Conservation (phyloP, 169 alveolate genomes). For the Eimeria maxima region DNA sequence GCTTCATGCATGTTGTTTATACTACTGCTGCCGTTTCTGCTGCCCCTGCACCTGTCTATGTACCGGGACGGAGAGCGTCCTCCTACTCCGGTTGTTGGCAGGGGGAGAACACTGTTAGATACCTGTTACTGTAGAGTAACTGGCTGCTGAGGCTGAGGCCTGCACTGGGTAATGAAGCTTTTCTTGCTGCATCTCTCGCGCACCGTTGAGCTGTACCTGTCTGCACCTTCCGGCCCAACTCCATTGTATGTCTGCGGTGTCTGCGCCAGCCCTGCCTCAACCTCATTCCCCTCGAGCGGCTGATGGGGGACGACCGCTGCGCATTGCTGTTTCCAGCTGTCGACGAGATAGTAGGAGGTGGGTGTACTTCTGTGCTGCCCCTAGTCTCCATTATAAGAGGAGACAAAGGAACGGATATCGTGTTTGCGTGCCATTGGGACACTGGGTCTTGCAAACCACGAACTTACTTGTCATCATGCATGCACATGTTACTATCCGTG, state of each 20-base stretch:
- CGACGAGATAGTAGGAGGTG: slow-evolving; percentile 60
- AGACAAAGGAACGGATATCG: neutral
- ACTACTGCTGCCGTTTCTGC: slow-evolving; percentile 1
- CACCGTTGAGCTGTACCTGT: neutral
- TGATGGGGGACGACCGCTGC: slow-evolving; percentile 78
- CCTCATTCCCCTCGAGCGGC: slow-evolving; percentile 55
- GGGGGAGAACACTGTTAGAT: neutral
- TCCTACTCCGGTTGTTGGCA: neutral
- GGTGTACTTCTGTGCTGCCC: neutral
- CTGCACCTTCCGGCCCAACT: neutral
- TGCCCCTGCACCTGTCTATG: neutral
- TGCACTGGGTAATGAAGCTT: neutral
- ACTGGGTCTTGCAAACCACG: neutral
- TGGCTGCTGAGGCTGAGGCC: neutral
- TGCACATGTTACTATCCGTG: neutral
- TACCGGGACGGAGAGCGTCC: neutral
- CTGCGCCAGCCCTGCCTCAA: slow-evolving; percentile 75
- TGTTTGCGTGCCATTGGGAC: neutral
- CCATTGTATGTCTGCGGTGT: neutral
- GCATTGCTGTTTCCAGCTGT: slow-evolving; percentile 83
- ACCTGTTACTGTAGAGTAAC: neutral
- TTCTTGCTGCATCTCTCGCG: neutral
- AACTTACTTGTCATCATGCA: neutral
- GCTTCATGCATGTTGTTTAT: neutral
- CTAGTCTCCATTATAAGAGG: neutral